Evolutionary conservation across 352 stramenopile species (phyloP).

Genomic region (Phytophthora pinifolia): DNA sequence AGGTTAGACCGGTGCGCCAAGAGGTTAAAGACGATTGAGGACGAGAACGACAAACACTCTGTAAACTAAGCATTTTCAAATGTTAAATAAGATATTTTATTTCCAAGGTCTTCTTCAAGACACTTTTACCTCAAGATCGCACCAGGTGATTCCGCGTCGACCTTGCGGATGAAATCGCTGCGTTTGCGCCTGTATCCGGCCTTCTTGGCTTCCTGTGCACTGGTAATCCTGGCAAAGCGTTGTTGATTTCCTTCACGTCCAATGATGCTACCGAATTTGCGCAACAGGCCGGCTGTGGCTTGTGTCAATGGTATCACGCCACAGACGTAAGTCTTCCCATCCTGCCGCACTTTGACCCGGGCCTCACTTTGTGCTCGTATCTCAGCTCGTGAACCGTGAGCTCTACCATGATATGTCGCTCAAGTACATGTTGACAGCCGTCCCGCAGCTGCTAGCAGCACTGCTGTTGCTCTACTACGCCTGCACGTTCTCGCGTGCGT

Average conservation of each 20-base stretch:
- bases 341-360: background rate
- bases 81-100: too few relatives aligned
- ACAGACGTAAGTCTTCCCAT: slow-evolving; percentile 36
- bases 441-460: slow-evolving; percentile 44
- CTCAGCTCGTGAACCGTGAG: slow-evolving; percentile 40
- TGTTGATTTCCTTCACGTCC: background rate
- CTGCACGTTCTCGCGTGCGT: slow-evolving; percentile 44
- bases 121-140: slow-evolving; percentile 6
- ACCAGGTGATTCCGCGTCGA: background rate
- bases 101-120: background rate
- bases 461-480: slow-evolving; percentile 66
- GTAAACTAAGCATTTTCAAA: too few relatives aligned
- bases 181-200: slow-evolving; percentile 37
- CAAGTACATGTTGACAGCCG: slow-evolving; percentile 53
- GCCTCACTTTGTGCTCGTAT: background rate
- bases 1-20: slow-evolving; percentile 10
- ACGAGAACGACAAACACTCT: slow-evolving; percentile 5
- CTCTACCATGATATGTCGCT: slow-evolving; percentile 45
- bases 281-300: slow-evolving; percentile 34
- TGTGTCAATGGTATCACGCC: slow-evolving; percentile 59
- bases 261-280: background rate
- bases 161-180: slow-evolving; percentile 10
- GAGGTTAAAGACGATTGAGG: slow-evolving; percentile 15
- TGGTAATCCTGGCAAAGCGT: slow-evolving; percentile 15
- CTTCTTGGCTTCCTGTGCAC: slow-evolving; percentile 26